Evolutionary conservation across 352 stramenopile genomes (phyloP).

Genomic region (Phytophthora brassicae): DNA sequence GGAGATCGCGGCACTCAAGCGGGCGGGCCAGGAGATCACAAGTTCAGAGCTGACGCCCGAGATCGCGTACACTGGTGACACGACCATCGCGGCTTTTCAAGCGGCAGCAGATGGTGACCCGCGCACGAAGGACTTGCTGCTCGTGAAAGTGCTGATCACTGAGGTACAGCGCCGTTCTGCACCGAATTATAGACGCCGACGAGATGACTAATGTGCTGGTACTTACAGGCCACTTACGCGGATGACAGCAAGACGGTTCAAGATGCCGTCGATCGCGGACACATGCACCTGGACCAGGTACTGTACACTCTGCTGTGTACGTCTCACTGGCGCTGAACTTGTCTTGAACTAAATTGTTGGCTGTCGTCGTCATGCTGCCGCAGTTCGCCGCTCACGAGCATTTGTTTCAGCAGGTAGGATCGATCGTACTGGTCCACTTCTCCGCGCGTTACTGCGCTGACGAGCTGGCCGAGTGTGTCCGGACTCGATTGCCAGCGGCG

Average conservation of each 20-base stretch:
- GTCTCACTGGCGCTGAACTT: not conserved
- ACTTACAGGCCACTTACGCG: slow-evolving; percentile 63
- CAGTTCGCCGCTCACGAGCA: slow-evolving; percentile 48
- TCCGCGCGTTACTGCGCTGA: slow-evolving; percentile 58
- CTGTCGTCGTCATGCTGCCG: not conserved
- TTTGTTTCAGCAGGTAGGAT: slow-evolving; percentile 52
- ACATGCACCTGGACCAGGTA: slow-evolving; percentile 81
- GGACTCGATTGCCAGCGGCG: slow-evolving; percentile 32
- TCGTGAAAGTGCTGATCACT: slow-evolving; percentile 72
- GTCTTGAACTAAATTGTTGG: slow-evolving; percentile 11
- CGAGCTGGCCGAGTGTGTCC: slow-evolving; percentile 38
- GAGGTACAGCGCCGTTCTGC: slow-evolving; percentile 47
- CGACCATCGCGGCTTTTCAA: slow-evolving; percentile 61
- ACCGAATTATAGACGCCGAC: slow-evolving; percentile 5
- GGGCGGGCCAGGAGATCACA: slow-evolving; percentile 52
- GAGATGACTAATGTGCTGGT: slow-evolving; percentile 11
- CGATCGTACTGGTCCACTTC: slow-evolving; percentile 75
- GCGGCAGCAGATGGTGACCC: slow-evolving; percentile 8
- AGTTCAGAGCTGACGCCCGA: slow-evolving; percentile 36
- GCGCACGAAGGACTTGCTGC: slow-evolving; percentile 50
- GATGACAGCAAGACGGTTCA: slow-evolving; percentile 36
- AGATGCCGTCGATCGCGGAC: slow-evolving; percentile 55
- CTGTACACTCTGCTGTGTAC: slow-evolving; percentile 5
- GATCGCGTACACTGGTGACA: slow-evolving; percentile 87
- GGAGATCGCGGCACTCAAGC: slow-evolving; percentile 53